Conservation (phyloP, 2,329 filamentous ascomycete genomes). For the Fonsecaea nubica region DNA sequence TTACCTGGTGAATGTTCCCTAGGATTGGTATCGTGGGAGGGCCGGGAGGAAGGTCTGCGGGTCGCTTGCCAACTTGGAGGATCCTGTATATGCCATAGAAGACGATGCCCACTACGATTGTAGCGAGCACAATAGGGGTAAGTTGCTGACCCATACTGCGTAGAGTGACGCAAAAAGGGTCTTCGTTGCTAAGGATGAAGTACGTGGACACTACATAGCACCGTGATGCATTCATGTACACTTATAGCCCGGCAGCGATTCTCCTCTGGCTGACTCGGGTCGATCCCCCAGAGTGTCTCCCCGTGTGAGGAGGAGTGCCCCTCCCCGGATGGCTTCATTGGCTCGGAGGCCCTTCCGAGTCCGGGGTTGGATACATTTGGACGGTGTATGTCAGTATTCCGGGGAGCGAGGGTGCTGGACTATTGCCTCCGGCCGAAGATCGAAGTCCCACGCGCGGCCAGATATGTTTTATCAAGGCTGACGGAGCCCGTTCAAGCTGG, state of each 20-base stretch:
- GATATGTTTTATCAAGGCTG: no score
- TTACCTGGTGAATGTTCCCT: constrained; percentile 57
- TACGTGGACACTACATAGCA: no score
- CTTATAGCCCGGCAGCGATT: no score
- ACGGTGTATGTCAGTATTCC: no score
- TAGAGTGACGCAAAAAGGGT: no score
- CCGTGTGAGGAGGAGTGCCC: neutral
- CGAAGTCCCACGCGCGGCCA: no score
- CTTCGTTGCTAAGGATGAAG: no score
- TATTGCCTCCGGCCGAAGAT: no score
- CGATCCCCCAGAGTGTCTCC: neutral
- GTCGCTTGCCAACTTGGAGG: constrained; percentile 36
- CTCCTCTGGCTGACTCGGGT: neutral
- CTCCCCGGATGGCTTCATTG: neutral
- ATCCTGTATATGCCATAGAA: neutral
- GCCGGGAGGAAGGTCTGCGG: constrained; percentile 52
- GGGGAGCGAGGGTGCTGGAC: no score
- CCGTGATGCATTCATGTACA: no score
- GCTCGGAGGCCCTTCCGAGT: neutral
- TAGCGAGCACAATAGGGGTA: neutral
- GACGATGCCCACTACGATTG: neutral
- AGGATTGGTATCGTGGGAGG: constrained; percentile 59
- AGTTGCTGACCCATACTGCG: neutral
- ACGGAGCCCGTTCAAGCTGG: no score
- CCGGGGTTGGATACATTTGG: neutral